Base-by-base conservation (phyloP, 768 basidiomycete genomes). In the Tulasnella sp. region DNA sequence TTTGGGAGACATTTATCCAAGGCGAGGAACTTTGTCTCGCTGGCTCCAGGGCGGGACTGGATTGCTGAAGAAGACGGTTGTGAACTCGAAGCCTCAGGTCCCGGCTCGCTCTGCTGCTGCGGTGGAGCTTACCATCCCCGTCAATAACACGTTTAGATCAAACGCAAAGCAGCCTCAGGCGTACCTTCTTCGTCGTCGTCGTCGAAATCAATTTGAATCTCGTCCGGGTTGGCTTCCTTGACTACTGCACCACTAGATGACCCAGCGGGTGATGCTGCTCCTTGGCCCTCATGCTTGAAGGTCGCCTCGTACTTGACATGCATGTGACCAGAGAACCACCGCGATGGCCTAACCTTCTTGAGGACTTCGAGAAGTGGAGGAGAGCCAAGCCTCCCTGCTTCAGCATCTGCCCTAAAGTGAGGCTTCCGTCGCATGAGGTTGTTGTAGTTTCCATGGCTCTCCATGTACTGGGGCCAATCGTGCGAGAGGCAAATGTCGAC, bases 321-420 rank as follows among this genome's bases (percentile, higher is more conserved):
- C 75, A 98, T 84, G 86, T 98, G 97, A 0, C 96, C 97, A 4
- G 95, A 86, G 85, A 98, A 98, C 97, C 97, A 99, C 91, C 95
- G 93, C 72, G 89, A 83, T 0, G 97, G 97, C 83, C 90, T 88
- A 44, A 98, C 88, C 37, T 88, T 92, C 44, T 87, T 87, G 34
- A 99, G 86, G 0, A 98, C 88, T 18, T 91, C 91, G 89, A 94
- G 92, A 48, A 97, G 87, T 8, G 96, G 96, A 22, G 94, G 96
- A 0, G 95, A 97, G 37, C 97, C 97, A 18, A 98, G 90, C 18
- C 86, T 88, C 48, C 94, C 93, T 46, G 86, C 87, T 28, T 87
- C 85, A 81, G 96, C 89, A 86, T 98, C 95, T 37, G 88, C 86
- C 48, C 88, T 88, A 84, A 98, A 93, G 86, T 93, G 94, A 0